Percentiles rank a stretch among this genome's conserved stretches.
These are phyloP conservation scores for Trichoderma lentiforme DNA, from an alignment of 2,329 filamentous ascomycete genomes.

Conservation along the genomic window DNA sequence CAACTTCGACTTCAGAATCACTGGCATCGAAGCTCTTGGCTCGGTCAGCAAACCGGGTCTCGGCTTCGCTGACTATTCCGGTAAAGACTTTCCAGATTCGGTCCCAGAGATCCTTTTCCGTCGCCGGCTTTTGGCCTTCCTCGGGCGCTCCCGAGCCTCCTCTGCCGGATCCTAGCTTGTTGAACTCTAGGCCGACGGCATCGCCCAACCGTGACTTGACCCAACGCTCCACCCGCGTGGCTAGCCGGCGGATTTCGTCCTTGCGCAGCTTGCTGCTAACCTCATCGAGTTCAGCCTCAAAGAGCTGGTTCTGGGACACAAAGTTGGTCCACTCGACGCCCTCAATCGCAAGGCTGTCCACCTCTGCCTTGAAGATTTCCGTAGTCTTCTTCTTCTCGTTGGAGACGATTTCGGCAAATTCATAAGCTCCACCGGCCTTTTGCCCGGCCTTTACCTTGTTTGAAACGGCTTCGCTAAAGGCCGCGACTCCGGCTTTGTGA, in stretches of 20 bases:
- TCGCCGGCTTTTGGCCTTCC: constrained; percentile 64
- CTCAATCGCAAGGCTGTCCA: constrained; percentile 69
- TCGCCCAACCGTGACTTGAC: constrained; percentile 84
- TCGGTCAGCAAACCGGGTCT: constrained; percentile 78
- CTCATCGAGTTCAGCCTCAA: constrained; percentile 86
- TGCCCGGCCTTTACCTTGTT: constrained; percentile 84
- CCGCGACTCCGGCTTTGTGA: constrained; percentile 80
- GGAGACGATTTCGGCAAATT: constrained; percentile 91
- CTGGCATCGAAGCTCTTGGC: constrained; percentile 93
- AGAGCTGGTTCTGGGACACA: constrained; percentile 72
- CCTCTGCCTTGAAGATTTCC: constrained; percentile 71
- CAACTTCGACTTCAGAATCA: constrained; percentile 84
- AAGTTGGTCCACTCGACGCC: constrained; percentile 87
- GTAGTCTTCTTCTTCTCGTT: constrained; percentile 75
- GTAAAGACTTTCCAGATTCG: constrained; percentile 87
- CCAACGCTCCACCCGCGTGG: constrained; percentile 89
- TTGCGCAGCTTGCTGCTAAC: constrained; percentile 81
- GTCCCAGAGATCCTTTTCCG: constrained; percentile 91
- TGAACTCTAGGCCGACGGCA: constrained; percentile 89
- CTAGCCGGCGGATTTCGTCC: constrained; percentile 92
- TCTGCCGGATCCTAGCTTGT: constrained; percentile 86
- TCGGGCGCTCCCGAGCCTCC: constrained; percentile 79
- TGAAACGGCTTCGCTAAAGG: constrained; percentile 86
- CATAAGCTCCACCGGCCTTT: constrained; percentile 85
- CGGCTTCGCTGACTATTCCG: constrained; percentile 78